Evolutionary conservation across 805 yeast genomes (phyloP).

Genomic region (Ascoidea rubescens): DNA sequence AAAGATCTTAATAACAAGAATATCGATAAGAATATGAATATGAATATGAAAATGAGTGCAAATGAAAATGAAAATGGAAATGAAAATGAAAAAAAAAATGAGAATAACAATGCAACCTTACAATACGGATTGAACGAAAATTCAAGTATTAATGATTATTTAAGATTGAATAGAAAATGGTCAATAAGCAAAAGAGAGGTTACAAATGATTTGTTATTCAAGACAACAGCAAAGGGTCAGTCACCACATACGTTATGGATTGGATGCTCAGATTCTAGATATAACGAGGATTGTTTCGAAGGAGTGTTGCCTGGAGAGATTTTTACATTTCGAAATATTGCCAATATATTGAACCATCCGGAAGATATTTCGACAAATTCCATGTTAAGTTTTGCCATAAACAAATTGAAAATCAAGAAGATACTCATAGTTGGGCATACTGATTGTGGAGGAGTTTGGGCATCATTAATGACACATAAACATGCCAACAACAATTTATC

Average conservation of each 20-base stretch:
- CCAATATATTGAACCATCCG: constrained; percentile 53
- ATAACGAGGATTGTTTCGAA: constrained; percentile 62
- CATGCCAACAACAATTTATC: constrained; percentile 22
- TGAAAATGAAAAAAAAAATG: not conserved
- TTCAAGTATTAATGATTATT: constrained; percentile 33
- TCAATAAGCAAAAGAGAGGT: constrained; percentile 25
- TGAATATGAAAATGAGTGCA: no score
- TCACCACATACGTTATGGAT: constrained; percentile 90
- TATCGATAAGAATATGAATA: no score
- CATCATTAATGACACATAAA: constrained; percentile 30
- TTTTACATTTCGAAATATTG: constrained; percentile 80
- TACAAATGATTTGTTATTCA: constrained; percentile 14
- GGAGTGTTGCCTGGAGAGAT: constrained; percentile 83
- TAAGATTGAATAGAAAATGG: constrained; percentile 30
- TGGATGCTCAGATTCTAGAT: constrained; percentile 88
- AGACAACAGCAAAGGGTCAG: constrained; percentile 62
- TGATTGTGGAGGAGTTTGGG: constrained; percentile 89
- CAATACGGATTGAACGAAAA: constrained; percentile 30
- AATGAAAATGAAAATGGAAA: no score
- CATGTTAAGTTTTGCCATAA: constrained; percentile 79
- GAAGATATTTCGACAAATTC: constrained; percentile 65
- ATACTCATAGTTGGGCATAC: constrained; percentile 88
- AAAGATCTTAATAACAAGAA: no score
- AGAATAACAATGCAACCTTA: not conserved
- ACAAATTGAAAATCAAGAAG: constrained; percentile 66